These are phyloP conservation scores for Aspergillus bertholletiae DNA, from an alignment of 495 filamentous ascomycete species.

Conservation along the genomic window DNA sequence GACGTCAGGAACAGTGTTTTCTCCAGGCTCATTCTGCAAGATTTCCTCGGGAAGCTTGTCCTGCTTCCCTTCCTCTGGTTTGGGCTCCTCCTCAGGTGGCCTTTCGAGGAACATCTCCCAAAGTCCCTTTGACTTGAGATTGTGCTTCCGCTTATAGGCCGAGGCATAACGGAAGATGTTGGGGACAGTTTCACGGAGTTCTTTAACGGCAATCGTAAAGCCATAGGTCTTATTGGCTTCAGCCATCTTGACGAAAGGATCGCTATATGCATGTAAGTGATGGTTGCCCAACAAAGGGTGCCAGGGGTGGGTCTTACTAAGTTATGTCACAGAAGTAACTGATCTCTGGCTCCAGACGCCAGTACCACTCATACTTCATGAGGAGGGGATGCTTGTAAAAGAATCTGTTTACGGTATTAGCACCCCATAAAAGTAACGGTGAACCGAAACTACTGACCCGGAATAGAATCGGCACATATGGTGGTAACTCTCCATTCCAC, in stretches of 20 bases:
- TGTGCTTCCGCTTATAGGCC: conserved; percentile 94
- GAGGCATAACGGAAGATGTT: conserved; percentile 99
- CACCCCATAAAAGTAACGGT: background rate
- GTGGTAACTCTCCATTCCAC: conserved; percentile 98
- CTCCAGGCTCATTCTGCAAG: conserved; percentile 68
- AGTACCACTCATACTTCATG: conserved; percentile 99
- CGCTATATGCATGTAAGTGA: conserved; percentile 51
- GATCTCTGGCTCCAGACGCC: conserved; percentile 99
- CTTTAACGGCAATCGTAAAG: conserved; percentile 98
- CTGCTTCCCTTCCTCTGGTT: conserved; percentile 64
- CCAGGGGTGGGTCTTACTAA: conserved; percentile 61
- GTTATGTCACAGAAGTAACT: conserved; percentile 99
- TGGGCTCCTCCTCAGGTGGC: conserved; percentile 50
- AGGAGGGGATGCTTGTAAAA: conserved; percentile 98
- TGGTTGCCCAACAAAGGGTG: background rate
- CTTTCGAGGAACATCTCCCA: conserved; percentile 99
- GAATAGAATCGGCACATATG: conserved; percentile 99
- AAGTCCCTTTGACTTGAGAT: conserved; percentile 83
- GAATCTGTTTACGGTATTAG: conserved; percentile 52
- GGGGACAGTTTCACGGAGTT: conserved; percentile 94
- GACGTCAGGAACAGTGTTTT: conserved; percentile 69
- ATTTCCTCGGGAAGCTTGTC: conserved; percentile 79
- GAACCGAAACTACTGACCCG: conserved; percentile 55
- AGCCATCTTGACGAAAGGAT: conserved; percentile 93
- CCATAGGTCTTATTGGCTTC: conserved; percentile 95